Percentiles rank a stretch among this genome's conserved stretches.
These are phyloP conservation scores for Xanthoconium purpureum DNA, from an alignment of 768 basidiomycete species.

Conservation along the genomic window DNA sequence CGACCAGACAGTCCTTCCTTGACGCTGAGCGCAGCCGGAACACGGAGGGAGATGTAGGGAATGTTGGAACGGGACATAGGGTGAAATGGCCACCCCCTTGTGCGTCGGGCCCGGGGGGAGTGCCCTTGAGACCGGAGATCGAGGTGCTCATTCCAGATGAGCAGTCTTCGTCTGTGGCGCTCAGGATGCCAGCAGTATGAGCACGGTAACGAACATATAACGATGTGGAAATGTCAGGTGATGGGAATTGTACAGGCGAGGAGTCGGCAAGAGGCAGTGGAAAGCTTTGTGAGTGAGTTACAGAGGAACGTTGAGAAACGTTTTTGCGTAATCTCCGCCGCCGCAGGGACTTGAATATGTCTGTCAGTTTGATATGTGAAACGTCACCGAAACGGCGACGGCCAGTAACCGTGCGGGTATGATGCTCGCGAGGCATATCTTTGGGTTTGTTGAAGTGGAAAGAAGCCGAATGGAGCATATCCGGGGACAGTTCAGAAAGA, in stretches of 20 bases:
- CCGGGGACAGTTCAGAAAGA: not conserved
- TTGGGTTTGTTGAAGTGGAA: constrained; percentile 13
- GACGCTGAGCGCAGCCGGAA: constrained; percentile 23
- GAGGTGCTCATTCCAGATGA: constrained; percentile 16
- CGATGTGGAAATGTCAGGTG: not conserved
- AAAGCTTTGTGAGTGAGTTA: constrained; percentile 1
- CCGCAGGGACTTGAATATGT: constrained; percentile 24
- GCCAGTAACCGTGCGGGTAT: constrained; percentile 6
- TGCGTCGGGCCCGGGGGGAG: not conserved
- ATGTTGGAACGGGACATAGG: not conserved
- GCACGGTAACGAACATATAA: constrained; percentile 2
- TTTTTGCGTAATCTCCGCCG: constrained; percentile 6
- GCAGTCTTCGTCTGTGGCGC: constrained; percentile 5
- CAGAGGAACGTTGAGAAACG: constrained; percentile 2
- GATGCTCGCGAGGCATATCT: constrained; percentile 7
- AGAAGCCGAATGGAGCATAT: constrained; percentile 8
- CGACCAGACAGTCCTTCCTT: constrained; percentile 17
- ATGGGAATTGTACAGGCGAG: constrained; percentile 2
- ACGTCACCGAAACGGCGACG: constrained; percentile 17
- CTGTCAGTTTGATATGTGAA: constrained; percentile 16
- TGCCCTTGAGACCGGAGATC: not conserved
- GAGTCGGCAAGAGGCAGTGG: not conserved
- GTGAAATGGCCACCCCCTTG: not conserved
- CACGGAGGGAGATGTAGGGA: constrained; percentile 16
- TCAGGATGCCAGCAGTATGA: constrained; percentile 5